Base-by-base conservation (phyloP, 208 protist genomes). In the Jaenimonas drosophilae region DNA sequence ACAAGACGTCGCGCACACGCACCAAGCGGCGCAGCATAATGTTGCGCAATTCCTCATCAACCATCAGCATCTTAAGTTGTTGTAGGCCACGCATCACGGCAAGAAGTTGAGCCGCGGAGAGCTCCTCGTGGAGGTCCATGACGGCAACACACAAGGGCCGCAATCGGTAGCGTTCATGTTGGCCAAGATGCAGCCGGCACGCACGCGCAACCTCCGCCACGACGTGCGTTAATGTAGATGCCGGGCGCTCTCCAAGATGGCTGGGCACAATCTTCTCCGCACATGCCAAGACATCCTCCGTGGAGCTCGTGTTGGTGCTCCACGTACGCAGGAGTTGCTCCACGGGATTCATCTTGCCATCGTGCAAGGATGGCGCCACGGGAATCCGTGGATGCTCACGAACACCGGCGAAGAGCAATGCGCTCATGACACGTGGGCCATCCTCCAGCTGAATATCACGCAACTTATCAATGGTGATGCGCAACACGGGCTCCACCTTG, bases 291-390 rank as follows among this genome's bases (percentile, higher is more conserved):
- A 89, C 65, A 21, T 64, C 71, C 36, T 94, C 86, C 49, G 77
- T 77, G 14, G 80, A 69, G 24, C 54, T n/a, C n/a, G n/a, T n/a
- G n/a, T n/a, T 69, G 1, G 59, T 70, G 0, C 64, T 54, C 81
- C 86, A 94, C 29, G 80, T 83, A 19, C 54, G 49, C 28, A 94
- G 69, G 3, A 94, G 48, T 17, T 74, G 56, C n/a, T 94, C 78
- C 5, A 86, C 75, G 2, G 86, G 78, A 59, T 91, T 88, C 31
- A 81, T 66, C 6, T 25, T 55, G 17, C 39, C 30, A 2, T 45
- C 56, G 29, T 17, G 19, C 4, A 69, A 30, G 19, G 51, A 36
- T 9, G 59, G 54, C 24, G 56, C 44, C 14, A 44, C 32, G 11
- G 86, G 81, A 49, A 94, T 80, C 54, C 75, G 70, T 0, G 69